phyloP scores from a whole-genome alignment of 2,329 filamentous ascomycete species.

The Aspergillus tubingensis region DNA sequence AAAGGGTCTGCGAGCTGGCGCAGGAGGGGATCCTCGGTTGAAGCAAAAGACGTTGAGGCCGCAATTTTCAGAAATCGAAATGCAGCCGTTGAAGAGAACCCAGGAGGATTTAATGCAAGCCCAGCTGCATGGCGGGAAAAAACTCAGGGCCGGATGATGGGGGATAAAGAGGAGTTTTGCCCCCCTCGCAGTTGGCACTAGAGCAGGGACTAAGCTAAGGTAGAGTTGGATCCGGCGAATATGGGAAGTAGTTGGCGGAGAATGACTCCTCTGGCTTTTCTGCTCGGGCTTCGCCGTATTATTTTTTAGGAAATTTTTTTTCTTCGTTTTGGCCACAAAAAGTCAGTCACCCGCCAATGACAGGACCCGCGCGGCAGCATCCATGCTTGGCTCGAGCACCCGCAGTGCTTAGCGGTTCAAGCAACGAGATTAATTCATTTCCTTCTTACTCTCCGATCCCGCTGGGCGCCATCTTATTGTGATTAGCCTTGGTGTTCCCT shows the following conservation, averaged over 20 bases:
- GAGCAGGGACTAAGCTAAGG: neutral
- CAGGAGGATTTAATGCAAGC: neutral
- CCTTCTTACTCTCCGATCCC: neutral
- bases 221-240: neutral
- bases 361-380: slow-evolving; percentile 1
- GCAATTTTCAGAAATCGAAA: neutral
- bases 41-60: neutral
- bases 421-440: neutral
- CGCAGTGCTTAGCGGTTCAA: slow-evolving; percentile 3
- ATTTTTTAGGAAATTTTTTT: neutral
- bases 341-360: neutral
- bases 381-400: neutral
- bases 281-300: neutral
- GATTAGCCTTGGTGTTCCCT: neutral
- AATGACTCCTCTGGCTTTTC: neutral
- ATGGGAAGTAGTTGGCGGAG: neutral
- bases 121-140: slow-evolving; percentile 1
- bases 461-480: neutral
- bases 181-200: neutral
- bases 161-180: neutral
- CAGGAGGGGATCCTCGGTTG: neutral
- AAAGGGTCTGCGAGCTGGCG: neutral
- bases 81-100: neutral
- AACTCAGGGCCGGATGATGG: neutral
- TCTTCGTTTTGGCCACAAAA: neutral